phyloP scores from a whole-genome alignment of 306 rosid species.

The Prunus padus region DNA sequence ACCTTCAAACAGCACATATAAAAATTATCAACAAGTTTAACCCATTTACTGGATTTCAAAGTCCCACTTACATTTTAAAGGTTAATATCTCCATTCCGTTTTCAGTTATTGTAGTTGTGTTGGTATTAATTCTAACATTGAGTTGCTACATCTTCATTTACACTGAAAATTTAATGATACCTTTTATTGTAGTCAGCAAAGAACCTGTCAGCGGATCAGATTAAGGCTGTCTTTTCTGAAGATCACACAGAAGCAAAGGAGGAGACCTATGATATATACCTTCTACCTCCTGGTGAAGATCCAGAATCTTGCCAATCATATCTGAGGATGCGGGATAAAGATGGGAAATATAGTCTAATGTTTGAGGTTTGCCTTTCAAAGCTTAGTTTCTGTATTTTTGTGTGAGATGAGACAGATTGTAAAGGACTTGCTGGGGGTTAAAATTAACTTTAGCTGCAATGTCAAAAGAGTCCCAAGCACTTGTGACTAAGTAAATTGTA shows the following conservation, averaged over 20 bases:
- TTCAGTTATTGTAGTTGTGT: constrained; percentile 20
- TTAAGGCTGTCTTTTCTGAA: constrained; percentile 70
- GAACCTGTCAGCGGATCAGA: constrained; percentile 59
- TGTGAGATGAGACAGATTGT: not conserved
- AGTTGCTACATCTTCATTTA: constrained; percentile 12
- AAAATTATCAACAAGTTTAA: constrained; percentile 89
- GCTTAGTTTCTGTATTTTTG: constrained; percentile 13
- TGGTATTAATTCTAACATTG: constrained; percentile 8
- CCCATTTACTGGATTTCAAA: constrained; percentile 97
- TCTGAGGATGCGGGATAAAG: constrained; percentile 97
- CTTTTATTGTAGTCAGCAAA: constrained; percentile 70
- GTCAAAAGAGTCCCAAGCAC: not conserved
- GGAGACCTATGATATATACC: constrained; percentile 94
- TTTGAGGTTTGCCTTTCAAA: constrained; percentile 74
- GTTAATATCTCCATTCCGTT: constrained; percentile 33
- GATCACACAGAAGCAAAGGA: constrained; percentile 72
- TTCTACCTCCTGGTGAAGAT: constrained; percentile 99
- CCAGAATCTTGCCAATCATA: constrained; percentile 98
- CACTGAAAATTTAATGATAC: constrained; percentile 22
- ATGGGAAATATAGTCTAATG: constrained; percentile 99
- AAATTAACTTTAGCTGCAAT: not conserved
- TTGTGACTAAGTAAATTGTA: not conserved
- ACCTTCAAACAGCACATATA: constrained; percentile 93
- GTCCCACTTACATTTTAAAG: constrained; percentile 92
- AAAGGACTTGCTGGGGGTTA: not conserved